Evolutionary conservation across 495 filamentous ascomycete species (phyloP).

Genomic region (Elasticomyces elasticus): DNA sequence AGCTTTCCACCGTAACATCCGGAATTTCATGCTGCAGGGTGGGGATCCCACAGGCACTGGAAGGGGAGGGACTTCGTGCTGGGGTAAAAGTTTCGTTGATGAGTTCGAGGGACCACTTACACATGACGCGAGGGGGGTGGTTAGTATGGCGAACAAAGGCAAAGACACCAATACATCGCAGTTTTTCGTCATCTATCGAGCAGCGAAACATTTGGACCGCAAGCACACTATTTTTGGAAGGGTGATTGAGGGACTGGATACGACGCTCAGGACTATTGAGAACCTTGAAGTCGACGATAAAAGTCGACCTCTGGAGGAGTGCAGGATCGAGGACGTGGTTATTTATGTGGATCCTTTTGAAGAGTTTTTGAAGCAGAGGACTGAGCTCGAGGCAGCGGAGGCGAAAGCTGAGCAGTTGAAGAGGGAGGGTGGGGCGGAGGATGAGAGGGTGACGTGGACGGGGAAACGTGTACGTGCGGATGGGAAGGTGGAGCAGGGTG

Average conservation of each 20-base stretch:
- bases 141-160: conserved; percentile 83
- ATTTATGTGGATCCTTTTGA: conserved; percentile 94
- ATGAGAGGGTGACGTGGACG: conserved; percentile 84
- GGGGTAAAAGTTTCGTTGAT: conserved; percentile 85
- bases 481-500: conserved; percentile 41
- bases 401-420: conserved; percentile 33
- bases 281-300: conserved; percentile 53
- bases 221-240: conserved; percentile 95
- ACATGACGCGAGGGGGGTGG: conserved; percentile 65
- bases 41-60: conserved; percentile 90
- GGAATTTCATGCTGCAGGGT: conserved; percentile 96
- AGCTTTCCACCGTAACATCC: conserved; percentile 83
- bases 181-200: conserved; percentile 89
- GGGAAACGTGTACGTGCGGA: conserved; percentile 50
- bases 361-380: conserved; percentile 65
- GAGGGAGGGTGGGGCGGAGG: conserved; percentile 48
- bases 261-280: conserved; percentile 66
- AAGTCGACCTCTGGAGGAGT: conserved; percentile 62
- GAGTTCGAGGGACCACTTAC: conserved; percentile 82
- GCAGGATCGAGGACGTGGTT: conserved; percentile 69
- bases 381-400: conserved; percentile 35
- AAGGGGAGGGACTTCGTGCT: conserved; percentile 73
- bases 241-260: conserved; percentile 63
- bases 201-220: conserved; percentile 71
- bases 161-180: conserved; percentile 93